These are phyloP conservation scores for Gymnopus androsaceus DNA, from an alignment of 1,284 basidiomycete genomes.

Conservation along the genomic window DNA sequence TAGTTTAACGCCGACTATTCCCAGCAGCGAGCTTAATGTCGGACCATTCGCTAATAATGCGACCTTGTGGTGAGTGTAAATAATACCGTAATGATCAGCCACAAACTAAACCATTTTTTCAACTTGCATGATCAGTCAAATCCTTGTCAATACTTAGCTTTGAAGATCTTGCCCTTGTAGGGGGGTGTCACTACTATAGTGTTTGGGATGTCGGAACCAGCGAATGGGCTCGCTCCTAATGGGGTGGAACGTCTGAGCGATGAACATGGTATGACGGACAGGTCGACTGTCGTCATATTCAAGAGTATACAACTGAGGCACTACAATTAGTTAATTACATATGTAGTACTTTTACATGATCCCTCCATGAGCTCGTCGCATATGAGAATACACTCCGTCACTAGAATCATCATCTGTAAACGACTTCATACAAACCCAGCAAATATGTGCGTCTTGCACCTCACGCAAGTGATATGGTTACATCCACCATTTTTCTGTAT, in stretches of 20 bases:
- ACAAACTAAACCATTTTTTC: too few relatives aligned
- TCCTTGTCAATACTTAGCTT: constrained; percentile 58
- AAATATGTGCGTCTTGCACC: too few relatives aligned
- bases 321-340: too few relatives aligned
- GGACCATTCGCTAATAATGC: constrained; percentile 53
- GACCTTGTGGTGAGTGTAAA: too few relatives aligned
- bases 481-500: too few relatives aligned
- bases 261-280: not conserved
- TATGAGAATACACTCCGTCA: not conserved
- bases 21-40: constrained; percentile 54
- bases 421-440: too few relatives aligned
- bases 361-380: not conserved
- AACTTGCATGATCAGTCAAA: too few relatives aligned
- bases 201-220: constrained; percentile 53
- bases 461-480: too few relatives aligned
- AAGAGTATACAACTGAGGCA: not conserved
- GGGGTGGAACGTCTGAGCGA: not conserved
- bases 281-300: not conserved
- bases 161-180: constrained; percentile 50
- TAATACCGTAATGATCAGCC: too few relatives aligned
- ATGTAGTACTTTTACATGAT: not conserved
- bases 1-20: constrained; percentile 58
- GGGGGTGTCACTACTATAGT: constrained; percentile 58
- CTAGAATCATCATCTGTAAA: not conserved
- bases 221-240: constrained; percentile 49